Conservation (phyloP, 2,329 filamentous ascomycete species). For the Aspergillus pseudoterreus region DNA sequence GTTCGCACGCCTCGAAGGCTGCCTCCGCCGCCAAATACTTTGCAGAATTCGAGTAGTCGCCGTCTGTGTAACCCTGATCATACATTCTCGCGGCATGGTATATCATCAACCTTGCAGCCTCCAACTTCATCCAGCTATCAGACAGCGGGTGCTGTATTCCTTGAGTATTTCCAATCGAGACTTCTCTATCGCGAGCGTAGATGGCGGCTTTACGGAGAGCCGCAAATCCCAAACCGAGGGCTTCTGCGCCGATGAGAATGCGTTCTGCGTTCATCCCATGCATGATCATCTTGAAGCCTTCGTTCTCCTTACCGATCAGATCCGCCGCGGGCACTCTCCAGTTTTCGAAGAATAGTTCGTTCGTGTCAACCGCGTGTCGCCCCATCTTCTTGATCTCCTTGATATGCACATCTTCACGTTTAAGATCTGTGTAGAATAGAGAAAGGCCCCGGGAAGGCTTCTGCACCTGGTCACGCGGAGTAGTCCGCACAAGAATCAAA, state of each 20-base stretch:
- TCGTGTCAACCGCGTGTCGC: conserved; percentile 43
- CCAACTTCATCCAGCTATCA: conserved; percentile 55
- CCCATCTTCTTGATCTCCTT: conserved; percentile 48
- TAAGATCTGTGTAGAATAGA: conserved; percentile 45
- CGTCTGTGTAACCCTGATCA: conserved; percentile 49
- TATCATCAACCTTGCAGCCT: conserved; percentile 55
- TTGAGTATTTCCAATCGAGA: conserved; percentile 57
- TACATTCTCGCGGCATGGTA: conserved; percentile 56
- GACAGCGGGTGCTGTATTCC: conserved; percentile 55
- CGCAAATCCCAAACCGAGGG: conserved; percentile 44
- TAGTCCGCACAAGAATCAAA: conserved; percentile 41
- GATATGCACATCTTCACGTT: conserved; percentile 35
- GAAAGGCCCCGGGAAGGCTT: conserved; percentile 43
- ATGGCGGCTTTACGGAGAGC: conserved; percentile 40
- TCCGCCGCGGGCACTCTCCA: conserved; percentile 40
- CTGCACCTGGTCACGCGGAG: conserved; percentile 38
- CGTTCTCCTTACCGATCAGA: conserved; percentile 40
- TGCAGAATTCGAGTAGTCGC: conserved; percentile 54
- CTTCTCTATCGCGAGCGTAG: conserved; percentile 49
- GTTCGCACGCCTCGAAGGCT: conserved; percentile 54
- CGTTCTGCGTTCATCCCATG: conserved; percentile 39
- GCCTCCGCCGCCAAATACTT: conserved; percentile 60
- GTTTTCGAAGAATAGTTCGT: conserved; percentile 43
- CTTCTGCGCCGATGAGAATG: conserved; percentile 36
- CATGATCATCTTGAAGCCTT: conserved; percentile 45